These are phyloP conservation scores for Marasmius fiardii DNA, from an alignment of 1,284 basidiomycete genomes.

Conservation along the genomic window DNA sequence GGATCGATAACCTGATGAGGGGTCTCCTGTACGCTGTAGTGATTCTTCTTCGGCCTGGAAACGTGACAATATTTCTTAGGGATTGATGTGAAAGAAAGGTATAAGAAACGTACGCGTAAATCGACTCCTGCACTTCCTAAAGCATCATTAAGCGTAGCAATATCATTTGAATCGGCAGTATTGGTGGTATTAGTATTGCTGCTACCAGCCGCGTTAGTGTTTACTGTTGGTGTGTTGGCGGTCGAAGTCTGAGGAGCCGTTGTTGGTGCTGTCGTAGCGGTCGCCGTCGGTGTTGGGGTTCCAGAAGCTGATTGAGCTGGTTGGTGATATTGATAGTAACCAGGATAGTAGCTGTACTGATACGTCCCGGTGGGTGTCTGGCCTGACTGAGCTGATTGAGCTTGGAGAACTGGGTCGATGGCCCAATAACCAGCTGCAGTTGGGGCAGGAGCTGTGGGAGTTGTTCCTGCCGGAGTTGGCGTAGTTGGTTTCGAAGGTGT, in stretches of 20 bases:
- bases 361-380: not conserved
- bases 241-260: slow-evolving; percentile 12
- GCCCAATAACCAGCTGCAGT: slow-evolving; percentile 15
- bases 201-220: slow-evolving; percentile 20
- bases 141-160: slow-evolving; percentile 77
- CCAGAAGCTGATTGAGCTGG: slow-evolving; percentile 15
- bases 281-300: slow-evolving; percentile 10
- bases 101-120: slow-evolving; percentile 49
- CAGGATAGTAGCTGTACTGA: slow-evolving; percentile 4
- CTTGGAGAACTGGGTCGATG: not conserved
- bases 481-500: slow-evolving; percentile 4
- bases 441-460: slow-evolving; percentile 18
- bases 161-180: slow-evolving; percentile 57
- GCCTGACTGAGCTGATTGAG: not conserved
- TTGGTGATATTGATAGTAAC: slow-evolving; percentile 18
- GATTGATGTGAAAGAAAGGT: not conserved
- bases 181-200: slow-evolving; percentile 10
- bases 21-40: slow-evolving; percentile 60
- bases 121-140: slow-evolving; percentile 82
- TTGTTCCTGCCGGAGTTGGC: slow-evolving; percentile 12
- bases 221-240: slow-evolving; percentile 20
- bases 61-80: slow-evolving; percentile 3
- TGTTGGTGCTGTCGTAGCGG: slow-evolving; percentile 13
- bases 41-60: slow-evolving; percentile 78
- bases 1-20: slow-evolving; percentile 52